Base-by-base conservation (phyloP, 164 flowering plant species). In the Stephania yunnanensis region DNA sequence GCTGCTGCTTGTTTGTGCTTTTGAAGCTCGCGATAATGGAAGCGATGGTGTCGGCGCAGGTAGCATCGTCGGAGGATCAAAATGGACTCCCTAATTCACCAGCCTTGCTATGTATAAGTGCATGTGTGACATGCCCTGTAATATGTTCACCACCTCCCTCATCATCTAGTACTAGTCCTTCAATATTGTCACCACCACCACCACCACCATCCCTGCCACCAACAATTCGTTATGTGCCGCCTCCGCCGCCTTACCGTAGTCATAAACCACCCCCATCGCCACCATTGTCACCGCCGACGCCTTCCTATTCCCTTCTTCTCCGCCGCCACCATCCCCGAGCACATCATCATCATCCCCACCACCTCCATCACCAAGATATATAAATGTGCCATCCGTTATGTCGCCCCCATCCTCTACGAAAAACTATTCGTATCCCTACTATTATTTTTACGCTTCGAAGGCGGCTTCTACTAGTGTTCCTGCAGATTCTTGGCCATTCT, bases 121-220 rank as follows among this genome's bases (percentile, higher is more conserved):
- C 85, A 1, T 88, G 91, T 72, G 53, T 72, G 1, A 85, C 86
- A 7, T 88, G 91, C 73, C 88, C 91, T 7, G 78, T 77, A 70
- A 85, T 88, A 19, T 88, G 91, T 70, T 76, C 89, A 64, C 86
- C 91, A 19, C 89, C 87, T 5, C 83, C 90, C 7, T 81, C 86
- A n/a, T 7, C 70, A 48, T 19, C 77, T 7, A 11, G 53, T 12
- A 80, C 86, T 11, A 17, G 70, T 48, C 30, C 77, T 7, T 19
- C 66, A 12, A 68, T 68, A 8, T 63, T 68, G n/a, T 7, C 76
- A 11, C 66, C 77, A 42, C 74, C 78, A 42, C 48, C 83, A 30
- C 79, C 83, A 30, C 79, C 78, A 1, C 73, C 78, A 31, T 76
- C 75, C 9, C 68, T 44, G 42, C 42, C 42, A 36, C 42, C 42